Conservation (phyloP, 2,329 filamentous ascomycete genomes). For the Sporothrix phasma region DNA sequence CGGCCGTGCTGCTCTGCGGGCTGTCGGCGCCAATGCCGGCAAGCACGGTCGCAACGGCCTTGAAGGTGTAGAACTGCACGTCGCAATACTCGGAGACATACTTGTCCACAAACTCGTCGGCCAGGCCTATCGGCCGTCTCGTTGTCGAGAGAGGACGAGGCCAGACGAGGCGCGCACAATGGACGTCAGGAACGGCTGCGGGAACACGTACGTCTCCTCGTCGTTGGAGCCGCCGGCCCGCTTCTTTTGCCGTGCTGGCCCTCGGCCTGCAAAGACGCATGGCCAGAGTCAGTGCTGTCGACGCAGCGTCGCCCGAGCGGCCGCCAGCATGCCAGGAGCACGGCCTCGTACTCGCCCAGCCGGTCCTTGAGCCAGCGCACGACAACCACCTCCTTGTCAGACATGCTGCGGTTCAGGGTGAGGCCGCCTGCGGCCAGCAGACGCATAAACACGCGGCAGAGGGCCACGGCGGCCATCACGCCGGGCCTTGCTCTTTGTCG, state of each 20-base stretch:
- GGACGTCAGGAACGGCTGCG: constrained; percentile 53
- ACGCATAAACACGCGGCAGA: constrained; percentile 79
- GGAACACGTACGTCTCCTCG: constrained; percentile 48
- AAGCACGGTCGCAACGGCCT: constrained; percentile 40
- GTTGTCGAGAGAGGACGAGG: constrained; percentile 26
- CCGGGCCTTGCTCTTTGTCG: constrained; percentile 23
- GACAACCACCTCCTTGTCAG: constrained; percentile 65
- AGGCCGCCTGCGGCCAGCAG: constrained; percentile 66
- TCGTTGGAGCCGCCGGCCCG: neutral
- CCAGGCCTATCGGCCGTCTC: constrained; percentile 33
- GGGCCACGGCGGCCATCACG: constrained; percentile 64
- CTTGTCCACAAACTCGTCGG: constrained; percentile 64
- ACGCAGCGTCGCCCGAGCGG: constrained; percentile 51
- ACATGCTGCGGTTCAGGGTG: constrained; percentile 51
- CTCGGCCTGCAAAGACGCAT: constrained; percentile 83
- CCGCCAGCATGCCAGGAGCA: constrained; percentile 50
- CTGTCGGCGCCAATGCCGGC: constrained; percentile 20
- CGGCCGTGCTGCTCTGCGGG: constrained; percentile 13
- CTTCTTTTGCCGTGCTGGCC: constrained; percentile 46
- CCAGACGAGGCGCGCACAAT: constrained; percentile 51
- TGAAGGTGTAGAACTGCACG: constrained; percentile 72
- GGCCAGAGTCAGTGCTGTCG: constrained; percentile 62
- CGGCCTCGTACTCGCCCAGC: constrained; percentile 58
- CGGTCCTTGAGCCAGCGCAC: constrained; percentile 69
- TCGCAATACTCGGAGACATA: constrained; percentile 76